These are phyloP conservation scores for Aspergillus sp. DNA, from an alignment of 2,329 filamentous ascomycete species.

Conservation along the genomic window DNA sequence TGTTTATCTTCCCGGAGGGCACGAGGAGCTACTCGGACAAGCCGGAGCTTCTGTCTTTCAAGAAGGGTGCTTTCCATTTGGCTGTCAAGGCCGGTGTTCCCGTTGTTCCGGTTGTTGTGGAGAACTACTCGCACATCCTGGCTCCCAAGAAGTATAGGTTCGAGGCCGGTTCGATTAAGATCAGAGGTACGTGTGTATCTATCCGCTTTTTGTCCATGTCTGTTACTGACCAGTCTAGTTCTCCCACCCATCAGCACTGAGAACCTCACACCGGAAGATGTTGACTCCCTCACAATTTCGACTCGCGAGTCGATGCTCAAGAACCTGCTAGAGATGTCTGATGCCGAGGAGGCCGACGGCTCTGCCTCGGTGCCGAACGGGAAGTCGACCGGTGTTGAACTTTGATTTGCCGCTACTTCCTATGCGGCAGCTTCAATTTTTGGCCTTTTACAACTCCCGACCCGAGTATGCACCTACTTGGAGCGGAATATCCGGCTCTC, in stretches of 20 bases:
- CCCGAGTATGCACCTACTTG: neutral
- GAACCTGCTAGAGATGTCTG: slow-evolving; percentile 48
- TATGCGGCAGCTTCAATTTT: neutral
- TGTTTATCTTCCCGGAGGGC: slow-evolving; percentile 68
- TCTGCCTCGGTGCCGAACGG: slow-evolving; percentile 23
- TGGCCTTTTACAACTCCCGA: no score
- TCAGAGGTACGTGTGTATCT: slow-evolving; percentile 61
- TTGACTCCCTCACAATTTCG: slow-evolving; percentile 68
- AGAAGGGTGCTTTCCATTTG: slow-evolving; percentile 97
- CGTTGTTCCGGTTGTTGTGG: slow-evolving; percentile 79
- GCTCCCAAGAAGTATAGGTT: slow-evolving; percentile 66
- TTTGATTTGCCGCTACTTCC: slow-evolving; percentile 24
- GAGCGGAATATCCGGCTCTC: neutral
- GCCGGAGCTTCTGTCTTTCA: slow-evolving; percentile 86
- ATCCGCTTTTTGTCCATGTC: neutral
- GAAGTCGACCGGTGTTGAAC: slow-evolving; percentile 35
- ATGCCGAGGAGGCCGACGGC: slow-evolving; percentile 21
- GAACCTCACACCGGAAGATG: slow-evolving; percentile 70
- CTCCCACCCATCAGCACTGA: slow-evolving; percentile 77
- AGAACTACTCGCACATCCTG: slow-evolving; percentile 75
- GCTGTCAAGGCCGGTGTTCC: slow-evolving; percentile 92
- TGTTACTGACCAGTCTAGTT: slow-evolving; percentile 52
- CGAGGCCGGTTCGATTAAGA: slow-evolving; percentile 67
- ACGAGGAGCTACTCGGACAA: slow-evolving; percentile 86
- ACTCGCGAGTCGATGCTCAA: slow-evolving; percentile 75